Percentiles rank a stretch among this genome's conserved stretches.
Evolutionary conservation across 306 rosid genomes (phyloP).

Genomic region (Prunus campanulata): DNA sequence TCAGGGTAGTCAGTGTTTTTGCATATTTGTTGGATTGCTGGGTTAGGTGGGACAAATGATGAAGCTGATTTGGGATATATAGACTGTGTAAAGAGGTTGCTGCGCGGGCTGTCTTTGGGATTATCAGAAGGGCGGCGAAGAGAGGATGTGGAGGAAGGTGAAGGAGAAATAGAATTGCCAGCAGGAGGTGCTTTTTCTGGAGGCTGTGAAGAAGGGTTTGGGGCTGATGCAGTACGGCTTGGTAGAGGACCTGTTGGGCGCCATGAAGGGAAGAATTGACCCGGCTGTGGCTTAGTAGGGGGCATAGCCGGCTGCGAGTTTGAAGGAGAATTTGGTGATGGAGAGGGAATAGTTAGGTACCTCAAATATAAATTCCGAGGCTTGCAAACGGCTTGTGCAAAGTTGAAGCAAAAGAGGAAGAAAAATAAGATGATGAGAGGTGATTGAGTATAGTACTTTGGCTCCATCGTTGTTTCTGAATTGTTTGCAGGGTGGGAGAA

Average conservation of each 20-base stretch:
- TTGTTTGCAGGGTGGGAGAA: background rate
- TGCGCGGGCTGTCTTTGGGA: background rate
- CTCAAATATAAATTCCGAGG: background rate
- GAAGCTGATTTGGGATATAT: background rate
- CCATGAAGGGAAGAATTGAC: background rate
- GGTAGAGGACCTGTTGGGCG: background rate
- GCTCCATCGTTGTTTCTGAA: slow-evolving; percentile 8
- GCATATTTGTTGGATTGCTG: slow-evolving; percentile 22
- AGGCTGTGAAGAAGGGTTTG: background rate
- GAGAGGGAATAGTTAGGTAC: background rate
- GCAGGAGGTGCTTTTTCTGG: background rate
- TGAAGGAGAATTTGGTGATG: slow-evolving; percentile 1
- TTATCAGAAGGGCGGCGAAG: background rate
- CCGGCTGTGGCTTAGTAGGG: background rate
- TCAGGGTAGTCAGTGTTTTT: slow-evolving; percentile 22
- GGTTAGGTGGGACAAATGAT: background rate
- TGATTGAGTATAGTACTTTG: background rate
- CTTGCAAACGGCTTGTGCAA: background rate
- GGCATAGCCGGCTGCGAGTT: background rate
- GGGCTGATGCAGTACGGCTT: background rate
- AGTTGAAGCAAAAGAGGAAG: slow-evolving; percentile 13
- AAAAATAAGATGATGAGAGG: background rate
- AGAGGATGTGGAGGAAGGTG: background rate
- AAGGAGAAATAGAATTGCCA: background rate
- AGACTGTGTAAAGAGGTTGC: background rate